Evolutionary conservation across 2,329 filamentous ascomycete species (phyloP), one percentile per base, ranked within the genome.

Genomic region (Neofusicoccum parvum): DNA sequence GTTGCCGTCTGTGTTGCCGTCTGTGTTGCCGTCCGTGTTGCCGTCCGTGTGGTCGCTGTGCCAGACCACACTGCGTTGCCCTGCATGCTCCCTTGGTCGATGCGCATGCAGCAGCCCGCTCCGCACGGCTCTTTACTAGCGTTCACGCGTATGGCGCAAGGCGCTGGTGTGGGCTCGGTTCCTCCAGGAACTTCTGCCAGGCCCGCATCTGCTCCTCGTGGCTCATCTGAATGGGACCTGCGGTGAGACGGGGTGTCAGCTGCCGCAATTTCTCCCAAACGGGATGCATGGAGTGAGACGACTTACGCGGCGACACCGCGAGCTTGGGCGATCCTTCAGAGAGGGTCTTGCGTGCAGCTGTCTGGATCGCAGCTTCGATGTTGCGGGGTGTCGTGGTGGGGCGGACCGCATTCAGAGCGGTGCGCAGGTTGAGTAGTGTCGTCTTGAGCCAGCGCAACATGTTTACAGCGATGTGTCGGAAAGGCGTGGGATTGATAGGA

Each of bases 111-210:
- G n/a, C n/a, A 45, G 7, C 43, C 43, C 14, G n/a, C 43, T 45
- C n/a, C 43, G 43, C 43, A 56, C 51, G 34, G 14, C 15, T 41
- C 45, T 49, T 62, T 20, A 43, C 59, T 51, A 62, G 46, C 46
- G 17, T 34, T 43, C 39, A 65, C 23, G 63, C 53, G 45, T 65
- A 65, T 9, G 63, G 63, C 32, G 63, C 63, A 20, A 65, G 53
- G 45, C 51, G 51, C 45, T 65, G 63, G 53, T 65, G 63, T n/a
- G 43, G 36, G 34, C 51, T 58, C 12, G 62, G 62, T 32, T 64
- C 43, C 39, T 64, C 51, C n/a, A 54, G 41, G n/a, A 56, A 48
- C 41, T 56, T 48, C 49, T 54, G 34, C 50, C 50, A 54, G 4
- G 43, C 48, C 17, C 34, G 59, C 59, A 15, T 27, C 7, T 50